Conservation (phyloP, 2,329 filamentous ascomycete genomes). For the Alternaria sp. region DNA sequence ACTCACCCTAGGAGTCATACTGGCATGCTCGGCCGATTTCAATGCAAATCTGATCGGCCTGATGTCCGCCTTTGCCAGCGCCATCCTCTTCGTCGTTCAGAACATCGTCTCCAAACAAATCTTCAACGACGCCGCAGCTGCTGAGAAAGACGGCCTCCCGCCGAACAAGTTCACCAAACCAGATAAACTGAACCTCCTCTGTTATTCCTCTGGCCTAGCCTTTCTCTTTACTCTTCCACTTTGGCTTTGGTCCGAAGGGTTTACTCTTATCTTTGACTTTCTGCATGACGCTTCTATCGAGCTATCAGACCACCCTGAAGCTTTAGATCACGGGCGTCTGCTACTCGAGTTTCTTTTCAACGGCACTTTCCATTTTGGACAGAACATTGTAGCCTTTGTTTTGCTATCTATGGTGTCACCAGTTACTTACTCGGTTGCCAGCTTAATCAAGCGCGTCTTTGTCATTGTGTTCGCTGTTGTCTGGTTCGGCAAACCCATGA, state of each 20-base stretch:
- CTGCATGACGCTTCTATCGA: slow-evolving; percentile 81
- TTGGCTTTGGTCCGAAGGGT: slow-evolving; percentile 92
- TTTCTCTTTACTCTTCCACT: slow-evolving; percentile 88
- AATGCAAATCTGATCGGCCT: slow-evolving; percentile 91
- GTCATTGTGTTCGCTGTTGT: slow-evolving; percentile 94
- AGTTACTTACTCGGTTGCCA: slow-evolving; percentile 96
- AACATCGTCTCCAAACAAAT: slow-evolving; percentile 98
- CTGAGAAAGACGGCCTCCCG: slow-evolving; percentile 74
- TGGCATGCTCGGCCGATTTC: slow-evolving; percentile 93
- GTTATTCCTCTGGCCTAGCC: slow-evolving; percentile 94
- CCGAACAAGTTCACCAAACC: slow-evolving; percentile 74
- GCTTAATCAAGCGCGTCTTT: slow-evolving; percentile 95
- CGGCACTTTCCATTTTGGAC: slow-evolving; percentile 93
- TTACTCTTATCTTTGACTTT: slow-evolving; percentile 78
- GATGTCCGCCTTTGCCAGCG: slow-evolving; percentile 85
- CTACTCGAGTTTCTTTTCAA: slow-evolving; percentile 94
- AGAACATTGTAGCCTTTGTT: slow-evolving; percentile 94
- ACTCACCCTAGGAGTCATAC: slow-evolving; percentile 90
- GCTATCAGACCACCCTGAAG: slow-evolving; percentile 77
- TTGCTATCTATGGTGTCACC: slow-evolving; percentile 92
- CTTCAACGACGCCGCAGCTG: slow-evolving; percentile 90
- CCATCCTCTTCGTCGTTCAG: slow-evolving; percentile 94
- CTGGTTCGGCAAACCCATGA: slow-evolving; percentile 94
- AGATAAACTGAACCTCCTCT: slow-evolving; percentile 95
- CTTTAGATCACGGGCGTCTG: slow-evolving; percentile 68